phyloP scores from a whole-genome alignment of 1,284 basidiomycete species.

The Vanrija pseudolonga region DNA sequence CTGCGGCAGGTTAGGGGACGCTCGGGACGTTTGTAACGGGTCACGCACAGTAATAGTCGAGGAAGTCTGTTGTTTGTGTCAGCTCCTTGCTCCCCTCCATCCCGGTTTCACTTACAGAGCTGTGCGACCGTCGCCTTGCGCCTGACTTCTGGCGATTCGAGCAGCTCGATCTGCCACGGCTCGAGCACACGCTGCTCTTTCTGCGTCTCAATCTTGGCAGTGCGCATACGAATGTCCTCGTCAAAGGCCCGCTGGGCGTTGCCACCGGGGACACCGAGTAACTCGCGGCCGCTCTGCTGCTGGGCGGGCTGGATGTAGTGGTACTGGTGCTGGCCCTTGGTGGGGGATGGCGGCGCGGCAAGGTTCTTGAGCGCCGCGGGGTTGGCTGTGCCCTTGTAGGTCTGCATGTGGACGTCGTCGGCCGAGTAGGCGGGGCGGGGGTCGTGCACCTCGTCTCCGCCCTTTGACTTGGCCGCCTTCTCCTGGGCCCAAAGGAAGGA shows the following conservation, averaged over 20 bases:
- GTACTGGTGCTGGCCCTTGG: slow-evolving; percentile 6
- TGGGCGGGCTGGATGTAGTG: slow-evolving; percentile 13
- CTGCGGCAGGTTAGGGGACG: slow-evolving; percentile 20
- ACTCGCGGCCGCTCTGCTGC: slow-evolving; percentile 14
- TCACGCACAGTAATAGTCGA: slow-evolving; percentile 74
- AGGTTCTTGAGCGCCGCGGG: slow-evolving; percentile 57
- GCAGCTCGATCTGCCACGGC: slow-evolving; percentile 76
- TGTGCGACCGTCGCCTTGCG: slow-evolving; percentile 93
- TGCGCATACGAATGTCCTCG: slow-evolving; percentile 46
- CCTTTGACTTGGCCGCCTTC: slow-evolving; percentile 14
- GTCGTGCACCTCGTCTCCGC: slow-evolving; percentile 25
- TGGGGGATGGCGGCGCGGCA: background rate
- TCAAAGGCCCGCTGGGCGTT: slow-evolving; percentile 17
- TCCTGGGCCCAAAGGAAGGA: slow-evolving; percentile 40
- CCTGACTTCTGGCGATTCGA: slow-evolving; percentile 78
- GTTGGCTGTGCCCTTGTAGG: slow-evolving; percentile 43
- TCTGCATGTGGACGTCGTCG: slow-evolving; percentile 50
- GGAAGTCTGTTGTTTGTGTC: slow-evolving; percentile 63
- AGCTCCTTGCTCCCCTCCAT: background rate
- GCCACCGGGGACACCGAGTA: slow-evolving; percentile 4
- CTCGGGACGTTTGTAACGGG: background rate
- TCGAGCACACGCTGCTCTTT: slow-evolving; percentile 52
- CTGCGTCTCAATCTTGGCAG: slow-evolving; percentile 31
- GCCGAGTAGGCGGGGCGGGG: slow-evolving; percentile 9
- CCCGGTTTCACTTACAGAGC: slow-evolving; percentile 61